Conservation (phyloP, 768 basidiomycete species). For the Lactarius tabidus region DNA sequence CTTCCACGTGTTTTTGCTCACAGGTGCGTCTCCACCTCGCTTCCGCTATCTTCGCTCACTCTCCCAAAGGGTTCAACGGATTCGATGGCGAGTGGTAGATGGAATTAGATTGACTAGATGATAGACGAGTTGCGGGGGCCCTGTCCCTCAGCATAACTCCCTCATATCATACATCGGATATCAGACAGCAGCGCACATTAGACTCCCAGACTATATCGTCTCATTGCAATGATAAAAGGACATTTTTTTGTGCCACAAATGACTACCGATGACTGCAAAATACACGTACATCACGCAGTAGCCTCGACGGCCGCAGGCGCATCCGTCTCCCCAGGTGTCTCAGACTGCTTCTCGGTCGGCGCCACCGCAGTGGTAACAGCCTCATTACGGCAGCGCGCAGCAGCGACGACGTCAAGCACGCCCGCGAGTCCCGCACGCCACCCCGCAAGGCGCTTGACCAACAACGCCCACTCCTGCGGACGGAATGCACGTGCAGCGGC, state of each 20-base stretch:
- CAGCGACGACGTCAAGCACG: constrained; percentile 65
- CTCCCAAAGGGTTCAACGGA: constrained; percentile 62
- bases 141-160: neutral
- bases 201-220: neutral
- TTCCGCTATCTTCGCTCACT: neutral
- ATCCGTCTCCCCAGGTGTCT: neutral
- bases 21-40: constrained; percentile 44
- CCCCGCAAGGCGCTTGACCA: constrained; percentile 33
- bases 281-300: neutral
- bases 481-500: constrained; percentile 43
- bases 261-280: neutral
- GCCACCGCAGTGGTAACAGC: constrained; percentile 18
- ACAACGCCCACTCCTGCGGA: neutral
- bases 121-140: neutral
- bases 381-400: constrained; percentile 43
- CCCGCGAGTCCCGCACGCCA: constrained; percentile 72
- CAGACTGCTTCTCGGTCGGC: constrained; percentile 2
- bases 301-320: constrained; percentile 10
- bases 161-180: neutral
- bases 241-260: neutral
- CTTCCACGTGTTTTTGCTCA: constrained; percentile 73
- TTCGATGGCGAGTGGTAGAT: constrained; percentile 91
- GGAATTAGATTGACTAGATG: neutral
- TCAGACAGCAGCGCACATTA: neutral
- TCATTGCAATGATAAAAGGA: neutral